Evolutionary conservation across 441 rosid genomes (phyloP), one percentile per base, ranked within the genome.

Genomic region (Macaranga tanarius): DNA sequence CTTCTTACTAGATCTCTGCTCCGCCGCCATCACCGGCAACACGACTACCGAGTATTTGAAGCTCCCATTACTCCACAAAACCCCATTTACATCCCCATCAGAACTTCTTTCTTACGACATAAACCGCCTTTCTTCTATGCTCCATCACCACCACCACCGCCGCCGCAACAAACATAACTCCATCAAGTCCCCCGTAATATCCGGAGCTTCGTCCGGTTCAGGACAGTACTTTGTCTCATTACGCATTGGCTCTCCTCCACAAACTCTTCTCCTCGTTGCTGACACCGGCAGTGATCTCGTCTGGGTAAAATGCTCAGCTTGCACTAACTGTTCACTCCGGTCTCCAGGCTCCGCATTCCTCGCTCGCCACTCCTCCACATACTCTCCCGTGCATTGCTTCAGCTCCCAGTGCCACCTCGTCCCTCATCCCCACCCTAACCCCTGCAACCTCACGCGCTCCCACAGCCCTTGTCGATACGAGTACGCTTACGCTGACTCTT

Each of bases 251-350:
- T 80, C 90, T 26, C 98, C 97, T 3, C 93, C 94, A 11, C 98
- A 93, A 54, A 70, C 82, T 38, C 79, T 88, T 17, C 87, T 84
- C 76, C 79, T 93, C 58, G 90, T 91, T 47, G 93, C 89, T 0
- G 95, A 93, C 52, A 93, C 95, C 10, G 92, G 97, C 60, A 91
- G 95, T 70, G 95, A 91, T 76, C 97, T 93, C 57, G 77, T 89
- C 48, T 91, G 98, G 98, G 87, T 89, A 7, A 79, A 84, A 50
- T 91, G 97, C 81, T 88, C 98, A 47, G 85, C 95, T 56, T 93
- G 95, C 68, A 78, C 73, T 22, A 78, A 87, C 80, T 92, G 97
- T 83, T 84, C 92, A 45, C 50, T 50, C 45, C 88, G 81, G 48
- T 66, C 82, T 11, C 89, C 89, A 34, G 80, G 86, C 68, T 81